phyloP scores from a whole-genome alignment of 2,329 filamentous ascomycete species.

The Colletotrichum eleusines region DNA sequence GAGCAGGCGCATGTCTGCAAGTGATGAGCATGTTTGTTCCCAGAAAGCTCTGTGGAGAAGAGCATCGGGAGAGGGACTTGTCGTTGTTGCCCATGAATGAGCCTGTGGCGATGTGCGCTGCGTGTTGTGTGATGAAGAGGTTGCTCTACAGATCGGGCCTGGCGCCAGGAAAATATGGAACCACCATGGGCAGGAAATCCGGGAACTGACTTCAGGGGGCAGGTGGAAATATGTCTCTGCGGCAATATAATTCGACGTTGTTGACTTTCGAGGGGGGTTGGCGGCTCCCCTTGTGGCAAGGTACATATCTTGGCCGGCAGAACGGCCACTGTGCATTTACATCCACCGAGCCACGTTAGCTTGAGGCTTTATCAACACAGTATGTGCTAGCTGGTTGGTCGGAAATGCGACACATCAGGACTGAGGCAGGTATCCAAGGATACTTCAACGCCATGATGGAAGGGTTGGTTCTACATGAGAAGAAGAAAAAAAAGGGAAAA shows the following conservation, averaged over 20 bases:
- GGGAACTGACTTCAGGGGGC: background rate
- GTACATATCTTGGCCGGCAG: constrained; percentile 28
- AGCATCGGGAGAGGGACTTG: background rate
- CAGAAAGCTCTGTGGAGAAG: background rate
- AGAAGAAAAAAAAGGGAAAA: too few relatives aligned
- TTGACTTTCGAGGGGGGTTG: background rate
- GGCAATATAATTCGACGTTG: constrained; percentile 16
- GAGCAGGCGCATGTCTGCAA: background rate
- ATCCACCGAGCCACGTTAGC: constrained; percentile 22
- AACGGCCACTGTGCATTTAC: constrained; percentile 21
- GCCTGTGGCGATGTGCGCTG: background rate
- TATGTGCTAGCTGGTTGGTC: constrained; percentile 22
- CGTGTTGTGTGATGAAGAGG: background rate
- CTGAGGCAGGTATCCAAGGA: background rate
- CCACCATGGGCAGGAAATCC: background rate
- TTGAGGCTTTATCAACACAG: background rate
- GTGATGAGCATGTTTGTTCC: background rate
- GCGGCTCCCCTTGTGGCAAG: constrained; percentile 21
- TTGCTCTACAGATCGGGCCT: background rate
- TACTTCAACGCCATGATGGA: background rate
- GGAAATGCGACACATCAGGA: background rate
- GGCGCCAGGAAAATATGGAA: background rate
- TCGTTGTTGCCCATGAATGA: background rate
- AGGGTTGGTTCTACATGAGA: too few relatives aligned
- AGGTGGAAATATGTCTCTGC: constrained; percentile 20